Evolutionary conservation across 805 yeast genomes (phyloP), one percentile per base, ranked within the genome.

Genomic region (Starmerella ratchasimensis): DNA sequence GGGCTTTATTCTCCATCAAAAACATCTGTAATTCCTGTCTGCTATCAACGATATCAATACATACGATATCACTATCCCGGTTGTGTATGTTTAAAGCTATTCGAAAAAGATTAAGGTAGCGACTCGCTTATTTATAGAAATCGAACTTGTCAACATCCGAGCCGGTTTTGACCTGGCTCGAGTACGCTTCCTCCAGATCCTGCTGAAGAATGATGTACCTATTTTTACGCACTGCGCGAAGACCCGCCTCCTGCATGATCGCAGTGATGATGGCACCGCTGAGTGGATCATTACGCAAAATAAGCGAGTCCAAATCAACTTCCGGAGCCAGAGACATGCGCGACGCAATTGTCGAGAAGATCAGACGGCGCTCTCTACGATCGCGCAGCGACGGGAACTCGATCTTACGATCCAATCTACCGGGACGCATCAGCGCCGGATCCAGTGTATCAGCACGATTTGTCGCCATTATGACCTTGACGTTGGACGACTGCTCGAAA

Each of bases 221-320:
- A 62, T 90, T 90, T 66, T 88, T 90, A 66, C 99, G 80, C 33
- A 90, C 97, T 2, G 99, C 99, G 51, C 98, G 75, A 50, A 90
- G 71, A 49, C 99, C 99, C 21, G 99, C 99, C 64, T 93, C 99
- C 70, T 90, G 99, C 98, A 90, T 90, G 50, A 90, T 88, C 14
- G 98, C 98, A 13, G 99, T 97, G 56, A 90, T 90, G 40, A 88
- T 72, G 10, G 69, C 98, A 56, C 99, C 99, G 26, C 95, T 82
- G 42, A 93, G 67, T 28, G 98, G 94, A 58, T 90, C 98, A 57
- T 90, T 90, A 61, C 99, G 79, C 52, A 84, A 74, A 50, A 90
- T 88, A 51, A 90, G 71, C 17, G 95, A 79, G 62, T 93, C 98
- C 52, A 90, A 70, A 59, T 90, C 99, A 36, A 75, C 94, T 62